Base-by-base conservation (phyloP, 2,329 filamentous ascomycete species). In the Madurella fahalii region DNA sequence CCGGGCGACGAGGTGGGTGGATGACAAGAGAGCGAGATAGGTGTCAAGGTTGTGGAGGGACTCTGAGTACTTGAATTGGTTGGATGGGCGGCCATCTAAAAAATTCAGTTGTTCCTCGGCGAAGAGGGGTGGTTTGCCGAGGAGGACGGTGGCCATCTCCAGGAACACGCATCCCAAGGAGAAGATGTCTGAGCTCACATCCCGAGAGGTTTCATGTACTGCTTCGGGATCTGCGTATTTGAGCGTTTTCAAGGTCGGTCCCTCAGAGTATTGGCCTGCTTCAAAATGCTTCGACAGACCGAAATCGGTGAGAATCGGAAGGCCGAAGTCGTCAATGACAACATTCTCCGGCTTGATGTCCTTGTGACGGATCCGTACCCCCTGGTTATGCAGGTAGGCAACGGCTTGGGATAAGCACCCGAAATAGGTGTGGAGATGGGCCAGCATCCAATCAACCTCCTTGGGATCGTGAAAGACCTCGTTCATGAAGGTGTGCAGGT, bases 261-360 rank as follows among this genome's bases (percentile, higher is more conserved):
- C 63, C 9, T 61, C 57, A 1, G 62, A 64, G 45, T 59, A 56
- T 16, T 64, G 50, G 30, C 61, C 63, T 2, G 54, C 58, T 43
- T 65, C 59, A 17, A 65, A 65, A 47, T 65, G 62, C n/a, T 59
- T 64, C 5, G 63, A 63, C 2, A 65, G 50, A 2, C 63, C 63
- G 41, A 64, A 65, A 50, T 65, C 63, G 16, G 63, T 65, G 5
- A 65, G 48, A 7, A 65, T 45, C 2, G 65, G 58, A 16, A 60
- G 45, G 5, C 62, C 61, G 16, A 62, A 67, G n/a, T 65, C 60
- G 50, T 65, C 62, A 16, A 65, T 63, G 34, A 65, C 61, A 30
- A 65, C 57, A 40, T 65, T 68, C 18, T 65, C 59, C 1, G 64
- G 65, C 41, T 68, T 68, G 54, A 68, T 68, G 34, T 68, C 63